Evolutionary conservation across 306 rosid genomes (phyloP).

Genomic region (Quercus cerris): DNA sequence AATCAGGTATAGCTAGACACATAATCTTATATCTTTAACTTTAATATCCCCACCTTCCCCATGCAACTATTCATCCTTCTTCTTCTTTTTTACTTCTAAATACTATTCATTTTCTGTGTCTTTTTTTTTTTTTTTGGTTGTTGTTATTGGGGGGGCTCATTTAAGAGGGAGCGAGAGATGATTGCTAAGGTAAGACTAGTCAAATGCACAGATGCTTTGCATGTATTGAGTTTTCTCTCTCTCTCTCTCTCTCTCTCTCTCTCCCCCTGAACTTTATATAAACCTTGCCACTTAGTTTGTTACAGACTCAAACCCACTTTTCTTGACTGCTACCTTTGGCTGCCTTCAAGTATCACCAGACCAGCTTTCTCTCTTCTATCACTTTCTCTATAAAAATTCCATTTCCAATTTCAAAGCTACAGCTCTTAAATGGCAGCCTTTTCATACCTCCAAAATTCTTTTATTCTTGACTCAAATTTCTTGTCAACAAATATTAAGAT

Average conservation of each 20-base stretch:
- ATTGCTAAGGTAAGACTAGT: constrained; percentile 23
- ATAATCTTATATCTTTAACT: background rate
- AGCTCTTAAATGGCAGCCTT: constrained; percentile 66
- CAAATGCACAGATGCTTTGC: constrained; percentile 29
- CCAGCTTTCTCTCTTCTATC: constrained; percentile 21
- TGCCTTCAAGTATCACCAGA: constrained; percentile 5
- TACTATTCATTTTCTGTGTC: background rate
- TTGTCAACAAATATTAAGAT: constrained; percentile 30
- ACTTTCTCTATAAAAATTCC: constrained; percentile 31
- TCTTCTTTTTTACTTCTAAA: background rate
- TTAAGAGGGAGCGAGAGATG: background rate
- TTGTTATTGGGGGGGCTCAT: background rate
- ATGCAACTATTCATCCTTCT: background rate
- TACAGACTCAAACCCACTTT: constrained; percentile 35
- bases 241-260: background rate
- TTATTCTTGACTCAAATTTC: constrained; percentile 47
- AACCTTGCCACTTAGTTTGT: constrained; percentile 35
- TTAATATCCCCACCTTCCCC: background rate
- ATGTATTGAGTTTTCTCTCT: constrained; percentile 17
- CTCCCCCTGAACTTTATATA: constrained; percentile 38
- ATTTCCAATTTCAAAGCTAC: constrained; percentile 19
- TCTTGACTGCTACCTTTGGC: constrained; percentile 30
- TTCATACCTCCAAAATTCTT: constrained; percentile 47
- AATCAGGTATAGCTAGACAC: background rate
- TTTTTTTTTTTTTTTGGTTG: background rate